These are phyloP conservation scores for Cercospora zeina DNA, from an alignment of 2,329 filamentous ascomycete species.

Conservation along the genomic window DNA sequence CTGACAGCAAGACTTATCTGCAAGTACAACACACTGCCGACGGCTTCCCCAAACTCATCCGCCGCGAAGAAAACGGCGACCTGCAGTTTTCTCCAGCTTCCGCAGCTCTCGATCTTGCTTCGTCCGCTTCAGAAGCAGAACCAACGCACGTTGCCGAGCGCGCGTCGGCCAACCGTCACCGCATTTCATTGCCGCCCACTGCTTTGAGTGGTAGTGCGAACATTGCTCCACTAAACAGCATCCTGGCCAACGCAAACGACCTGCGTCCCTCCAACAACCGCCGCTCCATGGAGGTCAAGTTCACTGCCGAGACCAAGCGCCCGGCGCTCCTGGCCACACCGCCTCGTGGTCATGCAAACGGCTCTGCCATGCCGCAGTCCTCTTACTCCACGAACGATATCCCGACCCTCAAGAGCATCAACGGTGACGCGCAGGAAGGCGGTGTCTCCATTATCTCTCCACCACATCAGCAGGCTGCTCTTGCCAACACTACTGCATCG, in stretches of 20 bases:
- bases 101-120: slow-evolving; percentile 74
- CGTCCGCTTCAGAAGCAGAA: slow-evolving; percentile 64
- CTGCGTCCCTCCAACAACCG: slow-evolving; percentile 48
- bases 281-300: slow-evolving; percentile 52
- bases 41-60: slow-evolving; percentile 80
- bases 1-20: slow-evolving; percentile 68
- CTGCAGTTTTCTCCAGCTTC: slow-evolving; percentile 76
- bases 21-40: slow-evolving; percentile 75
- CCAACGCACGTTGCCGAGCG: slow-evolving; percentile 60
- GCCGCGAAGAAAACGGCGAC: slow-evolving; percentile 58
- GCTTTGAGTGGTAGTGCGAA: slow-evolving; percentile 39
- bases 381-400: slow-evolving; percentile 91
- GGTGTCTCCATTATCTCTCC: slow-evolving; percentile 35
- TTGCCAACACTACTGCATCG: slow-evolving; percentile 45
- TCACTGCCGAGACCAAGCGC: slow-evolving; percentile 48
- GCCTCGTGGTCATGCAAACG: slow-evolving; percentile 58
- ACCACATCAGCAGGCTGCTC: slow-evolving; percentile 28
- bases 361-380: slow-evolving; percentile 72
- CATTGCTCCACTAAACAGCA: slow-evolving; percentile 44
- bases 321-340: slow-evolving; percentile 57
- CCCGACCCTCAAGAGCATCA: slow-evolving; percentile 74
- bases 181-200: slow-evolving; percentile 43
- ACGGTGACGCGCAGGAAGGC: slow-evolving; percentile 54
- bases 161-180: slow-evolving; percentile 51
- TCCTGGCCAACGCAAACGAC: slow-evolving; percentile 44